phyloP scores from a whole-genome alignment of 345 rosid species.

The Euphorbia pulcherrima region DNA sequence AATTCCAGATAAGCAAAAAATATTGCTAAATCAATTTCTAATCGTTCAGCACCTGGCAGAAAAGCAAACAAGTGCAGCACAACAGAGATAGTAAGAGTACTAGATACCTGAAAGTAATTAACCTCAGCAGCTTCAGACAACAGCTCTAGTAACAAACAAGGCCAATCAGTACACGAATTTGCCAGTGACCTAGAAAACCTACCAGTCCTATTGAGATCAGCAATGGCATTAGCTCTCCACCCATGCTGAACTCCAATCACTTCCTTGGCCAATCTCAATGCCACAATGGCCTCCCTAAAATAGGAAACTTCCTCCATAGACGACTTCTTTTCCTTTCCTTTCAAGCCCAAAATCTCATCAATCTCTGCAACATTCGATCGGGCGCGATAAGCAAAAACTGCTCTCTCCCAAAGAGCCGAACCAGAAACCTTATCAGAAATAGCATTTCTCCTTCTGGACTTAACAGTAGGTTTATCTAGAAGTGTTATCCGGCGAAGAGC shows the following conservation, averaged over 20 bases:
- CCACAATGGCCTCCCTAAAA: conserved; percentile 63
- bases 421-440: conserved; percentile 47
- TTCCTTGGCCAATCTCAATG: conserved; percentile 80
- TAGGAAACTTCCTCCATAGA: conserved; percentile 74
- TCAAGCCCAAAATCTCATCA: conserved; percentile 53
- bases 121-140: conserved; percentile 87
- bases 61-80: background rate
- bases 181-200: conserved; percentile 80
- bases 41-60: background rate
- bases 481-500: conserved; percentile 51
- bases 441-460: conserved; percentile 26
- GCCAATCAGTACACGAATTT: conserved; percentile 88
- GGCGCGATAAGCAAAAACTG: conserved; percentile 62
- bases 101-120: conserved; percentile 74
- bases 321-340: conserved; percentile 49
- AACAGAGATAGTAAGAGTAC: background rate
- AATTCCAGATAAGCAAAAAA: background rate
- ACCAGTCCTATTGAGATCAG: conserved; percentile 63
- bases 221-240: conserved; percentile 84
- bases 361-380: conserved; percentile 69
- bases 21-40: background rate
- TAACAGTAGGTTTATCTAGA: conserved; percentile 16
- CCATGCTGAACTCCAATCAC: conserved; percentile 55
- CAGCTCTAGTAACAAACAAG: conserved; percentile 81
- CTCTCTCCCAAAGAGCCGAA: conserved; percentile 73